phyloP scores from a whole-genome alignment of 345 rosid species.

The Cardamine occulta region DNA sequence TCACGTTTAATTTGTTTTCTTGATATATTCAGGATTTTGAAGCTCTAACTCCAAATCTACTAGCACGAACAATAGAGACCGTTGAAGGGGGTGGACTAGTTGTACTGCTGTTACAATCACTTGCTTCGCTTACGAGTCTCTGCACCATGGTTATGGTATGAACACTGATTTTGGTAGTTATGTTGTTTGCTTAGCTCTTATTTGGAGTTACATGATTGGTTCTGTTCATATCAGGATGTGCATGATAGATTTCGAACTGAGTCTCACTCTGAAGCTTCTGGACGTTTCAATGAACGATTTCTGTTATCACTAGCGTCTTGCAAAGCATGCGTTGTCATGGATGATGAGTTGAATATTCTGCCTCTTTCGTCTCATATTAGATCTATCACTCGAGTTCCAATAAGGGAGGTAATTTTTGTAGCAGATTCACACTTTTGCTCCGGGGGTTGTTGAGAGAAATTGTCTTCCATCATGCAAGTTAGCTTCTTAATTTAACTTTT shows the following conservation, averaged over 20 bases:
- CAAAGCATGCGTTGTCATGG: slow-evolving; percentile 90
- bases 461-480: slow-evolving; percentile 11
- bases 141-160: slow-evolving; percentile 97
- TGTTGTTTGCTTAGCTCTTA: slow-evolving; percentile 13
- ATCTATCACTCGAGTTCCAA: slow-evolving; percentile 64
- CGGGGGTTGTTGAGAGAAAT: slow-evolving; percentile 3
- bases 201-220: slow-evolving; percentile 28
- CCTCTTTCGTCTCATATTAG: slow-evolving; percentile 93
- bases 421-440: slow-evolving; percentile 2
- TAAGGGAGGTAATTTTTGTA: slow-evolving; percentile 63
- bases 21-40: slow-evolving; percentile 76
- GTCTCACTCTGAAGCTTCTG: slow-evolving; percentile 83
- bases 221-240: slow-evolving; percentile 75
- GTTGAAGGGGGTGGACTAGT: slow-evolving; percentile 96
- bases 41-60: slow-evolving; percentile 95
- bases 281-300: slow-evolving; percentile 93
- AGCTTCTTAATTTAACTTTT: slow-evolving; percentile 3
- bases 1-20: slow-evolving; percentile 13
- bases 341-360: slow-evolving; percentile 90
- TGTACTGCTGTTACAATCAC: slow-evolving; percentile 78
- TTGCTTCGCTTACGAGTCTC: slow-evolving; percentile 81
- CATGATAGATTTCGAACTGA: slow-evolving; percentile 96
- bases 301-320: slow-evolving; percentile 85
- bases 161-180: slow-evolving; percentile 4
- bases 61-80: slow-evolving; percentile 95